A percentile compares a stretch with the other conserved stretches of the same genome.
Evolutionary conservation across 192 early-diverging fungal genomes (phyloP).

Genomic region (Phlyctochytrium arcticum): DNA sequence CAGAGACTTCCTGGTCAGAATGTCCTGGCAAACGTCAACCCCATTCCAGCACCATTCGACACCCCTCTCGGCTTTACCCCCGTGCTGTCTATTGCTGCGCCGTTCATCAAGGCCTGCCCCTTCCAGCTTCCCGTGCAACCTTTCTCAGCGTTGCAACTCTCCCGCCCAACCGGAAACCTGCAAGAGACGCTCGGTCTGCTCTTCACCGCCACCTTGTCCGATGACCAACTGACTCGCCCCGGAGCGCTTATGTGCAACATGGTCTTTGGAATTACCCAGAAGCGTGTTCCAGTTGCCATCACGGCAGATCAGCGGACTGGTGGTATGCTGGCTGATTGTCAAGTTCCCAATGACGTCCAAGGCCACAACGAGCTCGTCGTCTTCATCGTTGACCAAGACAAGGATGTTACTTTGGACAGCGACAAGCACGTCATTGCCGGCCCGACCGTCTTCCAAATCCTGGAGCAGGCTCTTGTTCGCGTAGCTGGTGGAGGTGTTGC

Average conservation of each 20-base stretch:
- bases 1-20: neutral
- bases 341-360: conserved; percentile 14
- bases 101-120: conserved; percentile 43
- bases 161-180: conserved; percentile 14
- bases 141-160: conserved; percentile 25
- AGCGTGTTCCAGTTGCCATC: conserved; percentile 16
- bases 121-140: conserved; percentile 33
- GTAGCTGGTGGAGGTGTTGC: no score
- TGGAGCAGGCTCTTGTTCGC: conserved; percentile 2
- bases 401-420: conserved; percentile 30
- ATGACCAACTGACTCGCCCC: conserved; percentile 4
- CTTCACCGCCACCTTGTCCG: conserved; percentile 14
- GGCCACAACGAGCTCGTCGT: conserved; percentile 28
- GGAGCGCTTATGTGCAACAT: conserved; percentile 14
- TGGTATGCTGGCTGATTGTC: conserved; percentile 12
- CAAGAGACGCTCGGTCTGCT: conserved; percentile 11
- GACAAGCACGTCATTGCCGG: conserved; percentile 43
- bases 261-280: conserved; percentile 28
- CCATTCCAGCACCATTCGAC: conserved; percentile 44
- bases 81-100: conserved; percentile 44
- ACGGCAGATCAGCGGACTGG: conserved; percentile 3
- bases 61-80: conserved; percentile 39
- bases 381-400: conserved; percentile 35
- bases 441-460: conserved; percentile 25
- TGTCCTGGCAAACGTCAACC: conserved; percentile 14